phyloP scores from a whole-genome alignment of 1,284 basidiomycete genomes.

The Ceratorhiza oryzae-sativae region DNA sequence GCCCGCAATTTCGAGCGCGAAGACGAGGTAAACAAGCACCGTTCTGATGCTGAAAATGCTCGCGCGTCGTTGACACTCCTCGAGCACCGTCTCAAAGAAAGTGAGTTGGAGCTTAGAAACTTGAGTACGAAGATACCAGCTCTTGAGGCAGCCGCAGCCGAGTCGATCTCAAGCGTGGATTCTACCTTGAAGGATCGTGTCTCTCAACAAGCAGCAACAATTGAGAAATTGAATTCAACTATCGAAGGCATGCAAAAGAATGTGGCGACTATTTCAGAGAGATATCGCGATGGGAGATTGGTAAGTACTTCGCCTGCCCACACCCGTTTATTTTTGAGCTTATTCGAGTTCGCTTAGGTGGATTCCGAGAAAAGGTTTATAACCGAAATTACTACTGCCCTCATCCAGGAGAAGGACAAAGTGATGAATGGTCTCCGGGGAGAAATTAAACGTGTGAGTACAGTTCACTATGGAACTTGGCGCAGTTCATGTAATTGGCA shows the following conservation, averaged over 20 bases:
- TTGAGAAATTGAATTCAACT: neutral
- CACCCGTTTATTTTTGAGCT: too few relatives aligned
- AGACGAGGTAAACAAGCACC: conserved; percentile 8
- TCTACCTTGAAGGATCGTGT: neutral
- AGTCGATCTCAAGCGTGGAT: neutral
- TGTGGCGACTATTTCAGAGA: neutral
- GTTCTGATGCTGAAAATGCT: conserved; percentile 11
- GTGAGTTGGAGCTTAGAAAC: conserved; percentile 12
- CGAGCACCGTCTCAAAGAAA: conserved; percentile 20
- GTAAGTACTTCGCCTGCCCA: neutral
- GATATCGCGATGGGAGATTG: conserved; percentile 10
- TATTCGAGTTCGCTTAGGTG: neutral
- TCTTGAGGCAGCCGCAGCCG: neutral
- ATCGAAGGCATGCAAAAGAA: neutral
- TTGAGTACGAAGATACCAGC: conserved; percentile 1
- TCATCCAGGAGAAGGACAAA: conserved; percentile 26
- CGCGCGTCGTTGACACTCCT: neutral
- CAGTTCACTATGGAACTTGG: neutral
- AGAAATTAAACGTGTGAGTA: conserved; percentile 28
- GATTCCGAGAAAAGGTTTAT: conserved; percentile 15
- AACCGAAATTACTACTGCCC: conserved; percentile 1
- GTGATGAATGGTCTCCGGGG: conserved; percentile 6
- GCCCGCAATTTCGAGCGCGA: conserved; percentile 1
- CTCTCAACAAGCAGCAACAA: neutral
- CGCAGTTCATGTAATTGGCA: neutral